These are phyloP conservation scores for Pelargonium cotyledonis DNA, from an alignment of 441 rosid species.

Conservation along the genomic window DNA sequence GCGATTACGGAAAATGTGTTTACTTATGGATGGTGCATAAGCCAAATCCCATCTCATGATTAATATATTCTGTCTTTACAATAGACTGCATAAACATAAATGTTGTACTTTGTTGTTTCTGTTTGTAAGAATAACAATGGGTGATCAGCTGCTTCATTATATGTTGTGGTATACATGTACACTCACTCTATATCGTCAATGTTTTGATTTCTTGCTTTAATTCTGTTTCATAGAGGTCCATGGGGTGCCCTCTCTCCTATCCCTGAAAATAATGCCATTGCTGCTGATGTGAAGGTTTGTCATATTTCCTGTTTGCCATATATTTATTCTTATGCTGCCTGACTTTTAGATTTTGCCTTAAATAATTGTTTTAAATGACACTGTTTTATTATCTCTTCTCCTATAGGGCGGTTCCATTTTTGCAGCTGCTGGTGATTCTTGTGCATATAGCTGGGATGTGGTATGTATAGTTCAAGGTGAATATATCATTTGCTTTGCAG, in stretches of 20 bases:
- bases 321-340: conserved; percentile 3
- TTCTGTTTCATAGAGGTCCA: conserved; percentile 62
- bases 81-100: background rate
- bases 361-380: conserved; percentile 6
- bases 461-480: conserved; percentile 47
- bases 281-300: conserved; percentile 69
- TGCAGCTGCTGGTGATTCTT: conserved; percentile 87
- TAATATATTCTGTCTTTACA: background rate
- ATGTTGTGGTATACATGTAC: background rate
- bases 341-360: background rate
- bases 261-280: conserved; percentile 88
- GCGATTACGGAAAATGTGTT: too few species aligned
- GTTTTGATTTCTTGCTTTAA: conserved; percentile 11
- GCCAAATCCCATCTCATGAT: conserved; percentile 1
- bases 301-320: background rate
- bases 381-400: conserved; percentile 18
- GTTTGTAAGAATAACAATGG: background rate
- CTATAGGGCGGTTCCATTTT: conserved; percentile 63
- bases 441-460: conserved; percentile 96
- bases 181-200: conserved; percentile 2
- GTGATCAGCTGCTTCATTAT: conserved; percentile 1
- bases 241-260: conserved; percentile 95
- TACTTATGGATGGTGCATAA: background rate
- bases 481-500: conserved; percentile 7
- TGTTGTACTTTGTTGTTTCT: background rate